Evolutionary conservation across 305 asterid species (phyloP).

Genomic region (Fraxinus xanthoxyloides): DNA sequence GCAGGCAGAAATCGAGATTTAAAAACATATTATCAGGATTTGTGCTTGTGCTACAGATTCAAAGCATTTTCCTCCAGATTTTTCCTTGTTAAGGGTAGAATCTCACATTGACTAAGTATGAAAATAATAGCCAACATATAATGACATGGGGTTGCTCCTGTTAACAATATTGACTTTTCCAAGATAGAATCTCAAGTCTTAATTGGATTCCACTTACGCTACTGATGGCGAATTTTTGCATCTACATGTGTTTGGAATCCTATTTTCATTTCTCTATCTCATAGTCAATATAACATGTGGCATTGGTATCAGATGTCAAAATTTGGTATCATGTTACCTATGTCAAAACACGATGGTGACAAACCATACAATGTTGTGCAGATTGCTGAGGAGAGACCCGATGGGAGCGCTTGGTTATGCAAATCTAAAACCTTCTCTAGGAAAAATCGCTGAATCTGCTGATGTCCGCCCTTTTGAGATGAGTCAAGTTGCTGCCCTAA

Average conservation of each 20-base stretch:
- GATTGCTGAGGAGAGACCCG: conserved; percentile 94
- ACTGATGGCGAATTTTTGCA: neutral
- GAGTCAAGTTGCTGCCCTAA: conserved; percentile 91
- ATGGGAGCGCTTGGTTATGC: conserved; percentile 96
- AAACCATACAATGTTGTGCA: conserved; percentile 34
- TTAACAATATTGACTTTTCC: neutral
- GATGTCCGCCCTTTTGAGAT: conserved; percentile 75
- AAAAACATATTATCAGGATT: neutral
- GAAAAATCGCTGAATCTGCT: conserved; percentile 45
- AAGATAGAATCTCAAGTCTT: neutral
- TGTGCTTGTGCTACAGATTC: neutral
- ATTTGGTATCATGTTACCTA: neutral
- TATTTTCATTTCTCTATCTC: neutral
- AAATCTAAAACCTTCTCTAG: conserved; percentile 43
- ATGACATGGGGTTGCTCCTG: neutral
- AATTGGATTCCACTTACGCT: neutral
- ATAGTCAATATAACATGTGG: neutral
- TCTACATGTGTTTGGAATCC: neutral
- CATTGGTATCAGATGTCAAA: neutral
- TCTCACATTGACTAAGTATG: neutral
- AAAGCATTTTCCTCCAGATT: neutral
- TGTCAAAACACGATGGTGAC: conserved; percentile 19
- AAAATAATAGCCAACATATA: neutral
- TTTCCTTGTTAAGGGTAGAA: neutral
- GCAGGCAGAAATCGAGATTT: neutral